Evolutionary conservation across 495 filamentous ascomycete species (phyloP).

Genomic region (Penicillium arizonense): DNA sequence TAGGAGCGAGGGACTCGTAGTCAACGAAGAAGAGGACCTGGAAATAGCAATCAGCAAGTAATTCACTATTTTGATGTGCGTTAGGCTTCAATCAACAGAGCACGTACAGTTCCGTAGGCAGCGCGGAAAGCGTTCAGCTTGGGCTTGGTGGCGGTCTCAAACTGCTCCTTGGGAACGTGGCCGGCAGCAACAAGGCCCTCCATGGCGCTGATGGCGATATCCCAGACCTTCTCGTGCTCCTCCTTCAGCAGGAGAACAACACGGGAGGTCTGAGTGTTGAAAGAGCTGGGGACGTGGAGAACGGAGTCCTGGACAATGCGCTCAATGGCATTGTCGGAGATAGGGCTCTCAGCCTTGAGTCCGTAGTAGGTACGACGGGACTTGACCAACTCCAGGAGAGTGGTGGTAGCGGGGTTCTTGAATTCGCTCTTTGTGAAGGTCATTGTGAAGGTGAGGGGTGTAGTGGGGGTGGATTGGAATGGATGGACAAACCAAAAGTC

Average conservation of each 20-base stretch:
- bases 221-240: slow-evolving; percentile 54
- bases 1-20: slow-evolving; percentile 31
- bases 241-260: slow-evolving; percentile 47
- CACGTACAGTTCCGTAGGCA: slow-evolving; percentile 49
- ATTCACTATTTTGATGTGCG: no score
- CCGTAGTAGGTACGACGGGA: slow-evolving; percentile 46
- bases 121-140: slow-evolving; percentile 42
- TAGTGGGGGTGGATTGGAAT: not conserved
- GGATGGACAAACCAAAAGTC: not conserved
- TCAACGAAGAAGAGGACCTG: slow-evolving; percentile 53
- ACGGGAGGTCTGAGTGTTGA: slow-evolving; percentile 54
- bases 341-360: slow-evolving; percentile 44
- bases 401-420: slow-evolving; percentile 40
- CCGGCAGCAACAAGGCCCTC: slow-evolving; percentile 41
- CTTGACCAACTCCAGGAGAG: slow-evolving; percentile 42
- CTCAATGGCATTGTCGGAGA: slow-evolving; percentile 40
- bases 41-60: not conserved
- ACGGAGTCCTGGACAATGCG: slow-evolving; percentile 42
- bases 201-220: slow-evolving; percentile 41
- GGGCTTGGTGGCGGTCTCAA: slow-evolving; percentile 40
- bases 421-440: slow-evolving; percentile 29
- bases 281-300: slow-evolving; percentile 48
- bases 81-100: no score
- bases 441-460: slow-evolving; percentile 19
- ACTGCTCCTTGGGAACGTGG: slow-evolving; percentile 36